Base-by-base conservation (phyloP, 768 basidiomycete species). In the Amanita rimosa region DNA sequence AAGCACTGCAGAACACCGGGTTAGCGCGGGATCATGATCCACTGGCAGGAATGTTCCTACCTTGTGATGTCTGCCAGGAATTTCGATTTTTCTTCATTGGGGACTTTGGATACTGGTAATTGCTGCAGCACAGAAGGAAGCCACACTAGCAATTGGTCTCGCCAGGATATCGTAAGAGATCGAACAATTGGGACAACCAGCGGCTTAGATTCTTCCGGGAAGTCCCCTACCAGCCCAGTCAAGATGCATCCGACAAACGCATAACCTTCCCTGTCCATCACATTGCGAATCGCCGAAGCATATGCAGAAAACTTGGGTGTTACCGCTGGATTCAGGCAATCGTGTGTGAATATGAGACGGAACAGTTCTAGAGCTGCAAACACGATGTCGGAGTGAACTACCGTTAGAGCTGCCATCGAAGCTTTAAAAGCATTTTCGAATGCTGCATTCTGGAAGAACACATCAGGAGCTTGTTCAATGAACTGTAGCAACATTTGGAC, bases 341-440 rank as follows among this genome's bases (percentile, higher is more conserved):
- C 87, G 57, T 93, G 85, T 10, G 76, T 79, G 46, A 95, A 64
- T 52, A 96, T 76, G 50, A 66, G 68, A 17, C 81, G 79, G 65
- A 97, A 76, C 43, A 91, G 67, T 58, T 95, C 90, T 55, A 99
- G 69, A 31, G 90, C 72, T 36, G 83, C 77, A 64, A 91, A 85
- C 52, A 90, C 72, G 53, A 87, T 81, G 58, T 92, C 89, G 50
- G 82, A 73, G 46, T 91, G 82, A 36, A 93, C 79, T 35, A 96
- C 76, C 10, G 84, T 84, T 44, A 97, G 78, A 29, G 86, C 80
- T 9, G 83, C 75, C 69, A 95, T 76, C 26, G 80, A 68, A 38
- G 81, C 80, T 31, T 78, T 76, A 67, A 96, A 86, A 8, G 85
- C 83, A 43, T 81, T 61, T 4, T 86, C 79, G 64, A 97, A 88